Base-by-base conservation (phyloP, 139 green algal species). In the Picocystis salinarum region DNA sequence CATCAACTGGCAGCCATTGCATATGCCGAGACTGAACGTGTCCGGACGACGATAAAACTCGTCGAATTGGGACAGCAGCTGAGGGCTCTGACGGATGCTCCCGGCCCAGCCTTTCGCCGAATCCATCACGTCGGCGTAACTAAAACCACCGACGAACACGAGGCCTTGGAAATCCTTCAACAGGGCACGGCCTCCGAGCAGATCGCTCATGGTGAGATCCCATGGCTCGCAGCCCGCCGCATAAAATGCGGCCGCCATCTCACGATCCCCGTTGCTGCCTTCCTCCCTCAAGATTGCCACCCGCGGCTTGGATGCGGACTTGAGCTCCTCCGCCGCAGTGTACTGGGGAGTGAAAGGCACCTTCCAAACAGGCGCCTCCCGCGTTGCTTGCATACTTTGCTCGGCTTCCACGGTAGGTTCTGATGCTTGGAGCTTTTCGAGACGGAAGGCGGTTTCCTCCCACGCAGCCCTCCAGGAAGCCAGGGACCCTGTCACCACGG, bases 1-100 rank as follows among this genome's bases (percentile, higher is more conserved):
- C 87, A 94, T 93, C n/a, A 98, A 72, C 74, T 98, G 88, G 70
- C 87, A 96, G 28, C 88, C 88, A 62, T 98, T 98, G 80, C 88
- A 98, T 23, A 98, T 63, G 48, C 88, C 88, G 25, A 98, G 73
- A 33, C 71, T 89, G 59, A 83, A 96, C 33, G 87, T 96, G 70
- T 96, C 82, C 4, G 53, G 17, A 40, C 80, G 50, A 18, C 48
- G 39, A 54, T 79, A 79, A 52, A 82, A 77, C 6, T 23, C 58
- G 28, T 76, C 34, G 67, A 98, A 96, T 64, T 93, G 72, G 17
- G 54, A 24, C 42, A 70, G 69, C 15, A 96, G 49, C 18, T 47
- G 39, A 17, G 56, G 53, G 63, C 92, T 95, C 69, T 91, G 93
- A 40, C 79, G 72, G 66, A 98, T 96, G 40, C 79, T 77, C 18